Evolutionary conservation across 2,329 filamentous ascomycete genomes (phyloP), one percentile per base, ranked within the genome.

Genomic region (Cladosporium sp.): DNA sequence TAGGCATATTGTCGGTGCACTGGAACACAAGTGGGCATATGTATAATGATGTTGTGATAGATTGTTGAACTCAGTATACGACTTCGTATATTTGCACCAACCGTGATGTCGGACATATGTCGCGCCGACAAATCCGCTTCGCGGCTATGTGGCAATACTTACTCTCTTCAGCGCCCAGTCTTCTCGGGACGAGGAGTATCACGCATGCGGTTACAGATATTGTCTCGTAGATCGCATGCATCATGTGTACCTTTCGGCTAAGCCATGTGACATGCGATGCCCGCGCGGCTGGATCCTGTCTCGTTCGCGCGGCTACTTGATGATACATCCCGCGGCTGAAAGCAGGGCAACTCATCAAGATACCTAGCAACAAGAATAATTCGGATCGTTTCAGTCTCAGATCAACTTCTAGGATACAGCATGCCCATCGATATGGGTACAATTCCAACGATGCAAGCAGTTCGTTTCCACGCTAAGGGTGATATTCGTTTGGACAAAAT

Each of bases 401-500:
- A 15, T 28, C 24, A 9, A 12, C 9, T 10, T 28, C 12, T 3
- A 32, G 28, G 2, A 9, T 12, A 3, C 15, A 28, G 6, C 12
- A 25, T 15, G 7, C n/a, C 9, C 10, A n/a, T 45, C 3, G 24
- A n/a, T 15, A 32, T 40, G 5, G 32, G 17, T 10, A 20, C 6
- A 7, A 42, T 32, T 17, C 19, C 37, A 10, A 48, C n/a, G 22
- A 65, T 65, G 64, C 61, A 60, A 24, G 62, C 62, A 19, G 47
- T 63, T 8, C 57, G 61, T n/a, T 65, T 65, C 36, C 62, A 65
- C 44, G 64, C 58, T 12, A 53, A 58, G 19, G 56, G 60, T 34
- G 64, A 65, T 45, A 59, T 65, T 32, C 61, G 64, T 19, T 32
- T 64, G 10, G 62, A 65, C 28, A 48, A 57, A 25, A 59, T 65